Evolutionary conservation across 345 rosid species (phyloP), one percentile per base, ranked within the genome.

Genomic region (Heritiera littoralis): DNA sequence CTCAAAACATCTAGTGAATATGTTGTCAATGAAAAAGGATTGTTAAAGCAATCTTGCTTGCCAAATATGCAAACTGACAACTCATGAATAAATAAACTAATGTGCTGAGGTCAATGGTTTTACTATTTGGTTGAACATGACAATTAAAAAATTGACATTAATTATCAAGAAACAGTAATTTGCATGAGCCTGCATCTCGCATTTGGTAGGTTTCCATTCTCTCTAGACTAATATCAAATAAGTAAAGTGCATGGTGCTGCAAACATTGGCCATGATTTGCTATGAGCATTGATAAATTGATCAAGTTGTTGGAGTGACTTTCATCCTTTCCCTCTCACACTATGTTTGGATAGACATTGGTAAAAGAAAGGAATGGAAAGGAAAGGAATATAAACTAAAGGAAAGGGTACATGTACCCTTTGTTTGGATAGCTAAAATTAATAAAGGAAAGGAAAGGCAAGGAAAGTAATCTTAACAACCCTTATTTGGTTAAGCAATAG

Each of bases 101-200:
- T 38, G 38, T 48, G 56, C 41, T 13, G 10, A 48, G 74, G 48
- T 41, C 30, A 43, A n/a, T 41, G 52, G 20, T n/a, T 41, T n/a
- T 38, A 40, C 15, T n/a, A 55, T 69, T 46, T 69, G 74, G 20
- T 69, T 69, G 55, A 23, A 18, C 17, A 69, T 69, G 74, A 15
- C 38, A 38, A 38, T 38, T 65, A 2, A 65, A 38, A 65, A 15
- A 2, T 59, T 35, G 69, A 65, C n/a, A 46, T 69, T 28, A 48
- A 5, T 68, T 68, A n/a, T 10, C 56, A 5, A 46, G 40, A 69
- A 69, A 23, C 40, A 12, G 20, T 28, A 23, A 6, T 23, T 23
- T 46, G 72, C 51, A n/a, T 9, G 32, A 67, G 2, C 73, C 14
- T 2, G 4, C 18, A 12, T 69, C 49, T 5, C 20, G 38, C 38